Percentiles rank a stretch among this genome's conserved stretches.
Evolutionary conservation across 2,329 filamentous ascomycete species (phyloP).

Genomic region (Graphiopsis chlorocephala): DNA sequence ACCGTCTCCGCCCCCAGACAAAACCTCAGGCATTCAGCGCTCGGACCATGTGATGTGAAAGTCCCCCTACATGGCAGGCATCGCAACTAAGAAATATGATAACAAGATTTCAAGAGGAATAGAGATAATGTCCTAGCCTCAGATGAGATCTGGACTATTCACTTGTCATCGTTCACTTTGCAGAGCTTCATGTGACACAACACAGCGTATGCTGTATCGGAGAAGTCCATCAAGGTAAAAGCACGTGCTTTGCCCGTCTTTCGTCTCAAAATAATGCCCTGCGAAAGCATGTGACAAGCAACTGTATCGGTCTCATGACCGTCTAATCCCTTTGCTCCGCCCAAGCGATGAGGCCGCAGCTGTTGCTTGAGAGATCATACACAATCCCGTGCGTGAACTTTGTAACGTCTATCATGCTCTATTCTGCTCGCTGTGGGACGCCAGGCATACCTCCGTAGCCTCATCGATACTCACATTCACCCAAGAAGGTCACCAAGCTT

Average conservation of each 20-base stretch:
- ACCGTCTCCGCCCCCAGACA: neutral
- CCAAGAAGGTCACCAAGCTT: slow-evolving; percentile 70
- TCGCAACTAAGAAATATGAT: neutral
- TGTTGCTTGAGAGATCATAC: neutral
- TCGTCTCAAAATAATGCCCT: neutral
- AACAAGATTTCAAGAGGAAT: neutral
- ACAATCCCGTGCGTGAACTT: neutral
- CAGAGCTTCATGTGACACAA: neutral
- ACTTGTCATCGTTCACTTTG: neutral
- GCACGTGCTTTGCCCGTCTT: neutral
- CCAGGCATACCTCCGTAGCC: neutral
- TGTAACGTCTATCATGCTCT: neutral
- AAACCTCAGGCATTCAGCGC: neutral
- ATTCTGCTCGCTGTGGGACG: neutral
- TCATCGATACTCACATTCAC: slow-evolving; percentile 13
- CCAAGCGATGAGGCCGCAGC: neutral
- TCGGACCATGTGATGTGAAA: neutral
- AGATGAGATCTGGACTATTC: neutral
- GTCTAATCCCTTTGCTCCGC: no score
- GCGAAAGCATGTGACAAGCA: neutral
- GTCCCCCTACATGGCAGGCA: neutral
- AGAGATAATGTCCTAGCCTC: no score
- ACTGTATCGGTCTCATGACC: neutral
- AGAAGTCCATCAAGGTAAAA: neutral
- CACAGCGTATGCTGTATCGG: neutral